Evolutionary conservation across 225 moss, liverwort and hornwort species (phyloP).

Genomic region (Climacium dendroides): DNA sequence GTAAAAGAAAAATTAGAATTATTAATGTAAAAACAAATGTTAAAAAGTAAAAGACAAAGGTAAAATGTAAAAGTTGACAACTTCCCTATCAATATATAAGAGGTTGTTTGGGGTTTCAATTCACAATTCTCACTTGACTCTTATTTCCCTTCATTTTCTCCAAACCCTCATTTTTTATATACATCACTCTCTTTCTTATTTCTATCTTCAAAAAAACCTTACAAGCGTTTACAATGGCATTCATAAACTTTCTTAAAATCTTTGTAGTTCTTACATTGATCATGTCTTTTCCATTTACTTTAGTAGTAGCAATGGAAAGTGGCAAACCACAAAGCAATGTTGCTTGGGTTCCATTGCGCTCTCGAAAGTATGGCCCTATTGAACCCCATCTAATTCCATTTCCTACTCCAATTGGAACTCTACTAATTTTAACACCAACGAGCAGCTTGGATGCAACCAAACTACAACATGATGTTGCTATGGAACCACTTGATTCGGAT

Average conservation of each 20-base stretch:
- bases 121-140: neutral
- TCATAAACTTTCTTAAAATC: neutral
- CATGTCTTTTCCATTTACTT: neutral
- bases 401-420: neutral
- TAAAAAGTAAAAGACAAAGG: neutral
- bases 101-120: neutral
- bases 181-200: neutral
- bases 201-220: neutral
- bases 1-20: neutral
- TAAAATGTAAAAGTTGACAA: neutral
- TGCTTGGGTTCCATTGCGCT: neutral
- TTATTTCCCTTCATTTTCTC: neutral
- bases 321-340: neutral
- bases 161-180: neutral
- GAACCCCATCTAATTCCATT: neutral
- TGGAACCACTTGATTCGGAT: neutral
- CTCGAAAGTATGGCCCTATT: too few relatives aligned
- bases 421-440: rapidly evolving
- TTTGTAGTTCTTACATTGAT: neutral
- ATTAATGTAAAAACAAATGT: neutral
- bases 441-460: neutral
- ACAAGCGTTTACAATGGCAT: neutral
- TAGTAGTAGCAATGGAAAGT: neutral
- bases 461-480: neutral
- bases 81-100: neutral